These are phyloP conservation scores for Colletotrichum neosansevieriae DNA, from an alignment of 2,329 filamentous ascomycete species.

Conservation along the genomic window DNA sequence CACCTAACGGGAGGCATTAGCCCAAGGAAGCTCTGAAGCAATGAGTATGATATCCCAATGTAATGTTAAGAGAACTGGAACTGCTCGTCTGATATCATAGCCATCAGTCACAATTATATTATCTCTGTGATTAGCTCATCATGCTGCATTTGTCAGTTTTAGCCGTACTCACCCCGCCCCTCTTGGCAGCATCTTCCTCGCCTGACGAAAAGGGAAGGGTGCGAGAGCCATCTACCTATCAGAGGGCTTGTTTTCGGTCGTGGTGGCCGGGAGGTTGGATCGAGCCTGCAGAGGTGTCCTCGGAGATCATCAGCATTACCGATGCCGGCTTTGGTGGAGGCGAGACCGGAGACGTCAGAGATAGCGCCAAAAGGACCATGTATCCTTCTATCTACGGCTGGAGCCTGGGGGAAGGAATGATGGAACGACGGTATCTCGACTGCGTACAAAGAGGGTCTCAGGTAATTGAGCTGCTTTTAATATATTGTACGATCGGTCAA, in stretches of 20 bases:
- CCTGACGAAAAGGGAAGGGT: background rate
- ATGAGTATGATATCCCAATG: too few relatives aligned
- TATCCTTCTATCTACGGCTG: background rate
- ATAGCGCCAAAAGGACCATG: background rate
- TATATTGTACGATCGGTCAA: too few relatives aligned
- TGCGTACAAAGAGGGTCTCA: background rate
- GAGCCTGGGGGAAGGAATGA: background rate
- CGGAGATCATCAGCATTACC: background rate
- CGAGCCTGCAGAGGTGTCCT: background rate
- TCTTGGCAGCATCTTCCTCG: background rate
- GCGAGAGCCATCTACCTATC: background rate
- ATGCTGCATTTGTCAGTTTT: background rate
- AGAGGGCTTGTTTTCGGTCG: background rate
- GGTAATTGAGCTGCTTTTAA: background rate
- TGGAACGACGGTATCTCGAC: background rate
- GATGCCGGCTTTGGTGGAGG: background rate
- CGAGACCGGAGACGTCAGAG: background rate
- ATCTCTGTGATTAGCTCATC: background rate
- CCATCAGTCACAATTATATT: too few relatives aligned
- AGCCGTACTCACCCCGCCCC: background rate
- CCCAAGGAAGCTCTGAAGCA: too few relatives aligned
- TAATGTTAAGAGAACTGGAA: too few relatives aligned
- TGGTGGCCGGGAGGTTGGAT: background rate
- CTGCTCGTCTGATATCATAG: too few relatives aligned
- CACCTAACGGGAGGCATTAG: too few relatives aligned